Evolutionary conservation across 345 rosid species (phyloP), one percentile per base, ranked within the genome.

Genomic region (Rhizophora apiculata): DNA sequence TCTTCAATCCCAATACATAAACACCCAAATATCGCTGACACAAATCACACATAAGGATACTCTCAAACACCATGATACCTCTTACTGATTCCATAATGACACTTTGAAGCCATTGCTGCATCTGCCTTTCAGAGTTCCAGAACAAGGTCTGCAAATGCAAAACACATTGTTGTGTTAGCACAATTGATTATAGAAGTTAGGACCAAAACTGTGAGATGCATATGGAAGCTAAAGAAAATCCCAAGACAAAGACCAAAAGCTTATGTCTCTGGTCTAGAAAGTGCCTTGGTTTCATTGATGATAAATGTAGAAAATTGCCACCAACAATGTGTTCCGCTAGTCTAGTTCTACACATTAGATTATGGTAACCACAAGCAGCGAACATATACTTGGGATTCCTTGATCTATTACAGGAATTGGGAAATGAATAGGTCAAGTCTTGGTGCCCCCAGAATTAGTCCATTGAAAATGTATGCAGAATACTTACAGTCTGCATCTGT

Each of bases 401-500:
- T 30, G 2, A 7, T 52, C 43, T 2, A n/a, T 49, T 56, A 13
- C 66, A 18, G 56, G 36, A 57, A 18, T 39, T 19, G 19, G 49
- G 18, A 43, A 43, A 43, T 43, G 18, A 43, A 13, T 43, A 13
- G 49, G 18, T 43, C 16, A 43, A 43, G 49, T 43, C 49, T 43
- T 11, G 18, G 1, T 43, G 13, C 49, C 13, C 49, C 49, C 49
- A 43, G 49, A 43, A 43, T 43, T 13, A 43, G 49, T 43, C 49
- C 49, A 43, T 3, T 13, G 49, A 43, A 43, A 13, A 43, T 43
- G 49, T 43, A 43, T 13, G 49, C 0, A 43, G 16, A 55, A 36
- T 81, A 85, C 96, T 86, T 88, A 90, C 96, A 90, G 64, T 90
- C 89, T 60, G 89, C 91, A 29, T 90, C 96, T 54, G 96, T 86